phyloP scores from a whole-genome alignment of 345 rosid species.

The Geranium brycei region DNA sequence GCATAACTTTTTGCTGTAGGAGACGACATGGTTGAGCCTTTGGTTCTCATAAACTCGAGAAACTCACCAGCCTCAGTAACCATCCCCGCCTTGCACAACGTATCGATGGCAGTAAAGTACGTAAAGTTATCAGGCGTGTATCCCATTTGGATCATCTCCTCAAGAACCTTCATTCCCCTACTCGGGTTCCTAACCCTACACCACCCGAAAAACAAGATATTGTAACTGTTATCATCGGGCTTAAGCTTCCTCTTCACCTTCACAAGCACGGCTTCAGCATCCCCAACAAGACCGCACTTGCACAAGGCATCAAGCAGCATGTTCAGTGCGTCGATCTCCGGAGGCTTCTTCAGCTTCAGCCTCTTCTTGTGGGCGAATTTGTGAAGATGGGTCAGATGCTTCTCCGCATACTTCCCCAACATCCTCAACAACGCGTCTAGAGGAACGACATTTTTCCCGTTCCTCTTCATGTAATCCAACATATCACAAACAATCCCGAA shows the following conservation, averaged over 20 bases:
- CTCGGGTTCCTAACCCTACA: conserved; percentile 73
- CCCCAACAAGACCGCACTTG: conserved; percentile 64
- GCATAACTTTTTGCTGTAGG: conserved; percentile 82
- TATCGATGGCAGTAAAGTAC: conserved; percentile 65
- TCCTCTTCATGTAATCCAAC: conserved; percentile 80
- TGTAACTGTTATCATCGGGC: conserved; percentile 56
- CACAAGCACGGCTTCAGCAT: conserved; percentile 46
- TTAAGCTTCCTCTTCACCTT: conserved; percentile 46
- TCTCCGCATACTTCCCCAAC: conserved; percentile 56
- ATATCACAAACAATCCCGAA: conserved; percentile 68
- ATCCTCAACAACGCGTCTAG: conserved; percentile 41
- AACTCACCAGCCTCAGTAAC: conserved; percentile 61
- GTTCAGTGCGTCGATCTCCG: conserved; percentile 74
- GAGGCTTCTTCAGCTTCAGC: conserved; percentile 78
- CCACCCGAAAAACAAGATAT: conserved; percentile 80
- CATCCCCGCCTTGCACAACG: conserved; percentile 75
- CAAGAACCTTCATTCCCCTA: conserved; percentile 55
- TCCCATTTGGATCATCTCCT: conserved; percentile 77
- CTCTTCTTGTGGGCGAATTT: conserved; percentile 78
- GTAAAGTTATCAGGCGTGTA: conserved; percentile 71
- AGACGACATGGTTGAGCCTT: conserved; percentile 69
- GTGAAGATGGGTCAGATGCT: conserved; percentile 70
- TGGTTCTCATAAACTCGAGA: conserved; percentile 71
- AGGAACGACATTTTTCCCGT: conserved; percentile 35
- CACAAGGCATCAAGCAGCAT: conserved; percentile 76